Evolutionary conservation across 306 rosid genomes (phyloP), one percentile per base, ranked within the genome.

Genomic region (Dalbergia cultrata): DNA sequence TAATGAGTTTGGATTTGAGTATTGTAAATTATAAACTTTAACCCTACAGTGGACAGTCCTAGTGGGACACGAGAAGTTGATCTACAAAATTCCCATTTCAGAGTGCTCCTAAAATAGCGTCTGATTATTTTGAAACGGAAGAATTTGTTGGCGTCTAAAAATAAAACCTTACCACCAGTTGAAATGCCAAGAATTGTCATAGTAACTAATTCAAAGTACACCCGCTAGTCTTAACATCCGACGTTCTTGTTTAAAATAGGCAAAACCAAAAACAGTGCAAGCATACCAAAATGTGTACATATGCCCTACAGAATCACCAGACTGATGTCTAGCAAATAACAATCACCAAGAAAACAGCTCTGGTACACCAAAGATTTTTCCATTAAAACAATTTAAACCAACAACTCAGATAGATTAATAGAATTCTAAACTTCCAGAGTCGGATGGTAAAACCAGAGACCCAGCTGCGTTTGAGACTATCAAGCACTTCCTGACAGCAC

Each of bases 401-500:
- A 70, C 74, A 18, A 50, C 67, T 33, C 13, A 45, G 16, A 31
- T 69, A 70, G 49, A 67, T 26, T 26, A 26, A 37, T 37, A 37
- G 5, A 49, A 39, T 65, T 44, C 79, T 12, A 67, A 70, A 45
- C 47, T 14, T 56, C 76, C 81, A 70, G 26, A 63, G 50, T 35
- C 6, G 63, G 53, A 66, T 5, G 45, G 69, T 22, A 53, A 21
- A 70, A 21, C 65, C 57, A 1, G 19, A 72, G 73, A 66, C 53
- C 60, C 39, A 31, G 47, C 71, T 1, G 70, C 80, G 19, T 60
- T 7, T 16, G 44, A 16, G 22, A 12, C 34, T 53, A 82, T 90
- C 88, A 92, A 68, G 75, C 88, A 31, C 95, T 88, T 5, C 85
- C 93, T 0, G 93, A 90, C 3, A 81, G 88, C 21, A 49, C 97